These are phyloP conservation scores for Plasmodium inui DNA, from an alignment of 169 alveolate species.

Conservation along the genomic window DNA sequence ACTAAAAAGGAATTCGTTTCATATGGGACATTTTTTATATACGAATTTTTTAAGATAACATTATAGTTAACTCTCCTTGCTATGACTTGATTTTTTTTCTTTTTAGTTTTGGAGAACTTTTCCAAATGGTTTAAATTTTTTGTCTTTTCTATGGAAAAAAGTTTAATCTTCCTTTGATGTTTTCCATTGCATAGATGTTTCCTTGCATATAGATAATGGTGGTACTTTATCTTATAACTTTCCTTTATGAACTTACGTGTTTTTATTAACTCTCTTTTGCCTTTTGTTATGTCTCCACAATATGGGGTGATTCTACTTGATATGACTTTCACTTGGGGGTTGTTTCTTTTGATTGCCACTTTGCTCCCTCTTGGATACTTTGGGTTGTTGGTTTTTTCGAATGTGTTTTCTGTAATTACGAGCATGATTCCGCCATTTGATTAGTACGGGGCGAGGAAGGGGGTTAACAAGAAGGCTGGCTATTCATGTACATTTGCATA, in stretches of 20 bases:
- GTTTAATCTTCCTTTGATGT: constrained; percentile 13
- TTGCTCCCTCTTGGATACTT: constrained; percentile 22
- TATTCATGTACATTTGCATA: constrained; percentile 7
- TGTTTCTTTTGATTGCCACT: constrained; percentile 37
- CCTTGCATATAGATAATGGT: constrained; percentile 23
- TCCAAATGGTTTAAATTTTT: constrained; percentile 24
- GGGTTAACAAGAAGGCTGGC: not conserved
- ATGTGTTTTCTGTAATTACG: constrained; percentile 62
- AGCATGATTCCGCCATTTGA: constrained; percentile 44
- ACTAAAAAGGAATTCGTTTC: constrained; percentile 14
- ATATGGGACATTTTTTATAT: constrained; percentile 28
- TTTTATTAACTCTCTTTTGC: constrained; percentile 36
- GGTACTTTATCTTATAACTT: constrained; percentile 25
- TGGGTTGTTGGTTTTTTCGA: constrained; percentile 28
- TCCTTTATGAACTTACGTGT: constrained; percentile 57
- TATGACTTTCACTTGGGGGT: constrained; percentile 55
- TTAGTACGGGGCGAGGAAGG: not conserved
- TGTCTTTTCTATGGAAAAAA: constrained; percentile 18
- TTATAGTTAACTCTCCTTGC: constrained; percentile 52
- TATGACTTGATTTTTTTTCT: constrained; percentile 51
- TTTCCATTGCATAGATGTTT: constrained; percentile 27
- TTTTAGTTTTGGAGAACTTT: constrained; percentile 24
- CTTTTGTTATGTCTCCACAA: constrained; percentile 44
- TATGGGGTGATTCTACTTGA: constrained; percentile 69
- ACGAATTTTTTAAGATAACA: constrained; percentile 18